phyloP scores from a whole-genome alignment of 768 basidiomycete genomes.

The Pisolithus sp. region DNA sequence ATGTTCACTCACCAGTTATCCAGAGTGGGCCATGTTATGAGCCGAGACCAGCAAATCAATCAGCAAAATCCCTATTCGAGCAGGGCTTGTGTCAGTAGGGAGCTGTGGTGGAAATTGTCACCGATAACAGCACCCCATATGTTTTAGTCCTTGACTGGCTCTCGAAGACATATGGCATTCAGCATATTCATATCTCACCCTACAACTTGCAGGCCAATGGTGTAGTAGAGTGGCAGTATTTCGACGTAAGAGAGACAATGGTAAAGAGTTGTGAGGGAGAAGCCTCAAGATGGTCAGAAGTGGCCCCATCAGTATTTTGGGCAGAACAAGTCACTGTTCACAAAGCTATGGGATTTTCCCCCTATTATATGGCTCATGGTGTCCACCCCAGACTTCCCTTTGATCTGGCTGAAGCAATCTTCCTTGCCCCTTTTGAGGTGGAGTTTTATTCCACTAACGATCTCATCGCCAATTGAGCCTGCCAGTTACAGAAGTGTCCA shows the following conservation, averaged over 20 bases:
- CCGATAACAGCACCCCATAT: background rate
- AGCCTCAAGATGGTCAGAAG: conserved; percentile 15
- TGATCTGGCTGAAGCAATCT: conserved; percentile 27
- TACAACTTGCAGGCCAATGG: conserved; percentile 34
- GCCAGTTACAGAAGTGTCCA: conserved; percentile 16
- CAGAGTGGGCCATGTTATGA: conserved; percentile 26
- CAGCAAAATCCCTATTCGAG: conserved; percentile 12
- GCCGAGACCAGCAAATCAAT: conserved; percentile 11
- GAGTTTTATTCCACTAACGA: conserved; percentile 11
- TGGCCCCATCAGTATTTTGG: conserved; percentile 16
- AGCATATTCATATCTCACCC: conserved; percentile 15
- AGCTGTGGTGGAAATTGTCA: conserved; percentile 1
- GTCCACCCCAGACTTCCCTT: conserved; percentile 19
- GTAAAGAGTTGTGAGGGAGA: conserved; percentile 20
- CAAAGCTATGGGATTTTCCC: conserved; percentile 15
- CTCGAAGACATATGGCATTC: background rate
- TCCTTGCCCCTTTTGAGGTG: conserved; percentile 19
- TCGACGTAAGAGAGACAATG: conserved; percentile 25
- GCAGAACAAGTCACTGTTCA: conserved; percentile 18
- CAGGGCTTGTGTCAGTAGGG: conserved; percentile 11
- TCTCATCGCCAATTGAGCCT: conserved; percentile 15
- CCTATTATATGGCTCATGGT: conserved; percentile 21
- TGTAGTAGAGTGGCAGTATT: conserved; percentile 31
- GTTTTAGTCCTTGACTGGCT: background rate
- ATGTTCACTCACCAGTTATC: background rate